Conservation (phyloP, 441 rosid species). For the Isatis lusitanica region DNA sequence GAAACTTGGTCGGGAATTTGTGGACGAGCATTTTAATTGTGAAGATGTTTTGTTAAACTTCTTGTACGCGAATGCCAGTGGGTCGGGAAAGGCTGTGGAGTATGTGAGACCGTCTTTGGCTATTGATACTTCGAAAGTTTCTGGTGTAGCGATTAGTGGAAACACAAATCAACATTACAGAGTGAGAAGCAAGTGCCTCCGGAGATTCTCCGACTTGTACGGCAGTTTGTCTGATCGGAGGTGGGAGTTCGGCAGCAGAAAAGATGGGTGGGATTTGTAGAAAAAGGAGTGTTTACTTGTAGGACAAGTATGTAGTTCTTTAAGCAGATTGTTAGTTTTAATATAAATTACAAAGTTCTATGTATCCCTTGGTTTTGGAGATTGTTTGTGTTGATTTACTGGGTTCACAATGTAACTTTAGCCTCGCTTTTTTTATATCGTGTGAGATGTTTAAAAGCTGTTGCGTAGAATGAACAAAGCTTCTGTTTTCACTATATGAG, state of each 20-base stretch:
- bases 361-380: neutral
- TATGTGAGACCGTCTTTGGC: constrained; percentile 87
- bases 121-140: constrained; percentile 81
- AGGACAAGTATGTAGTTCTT: constrained; percentile 21
- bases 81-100: constrained; percentile 53
- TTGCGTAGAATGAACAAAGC: neutral
- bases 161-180: constrained; percentile 80
- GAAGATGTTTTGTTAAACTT: constrained; percentile 86
- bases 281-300: constrained; percentile 25
- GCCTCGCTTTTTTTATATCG: neutral
- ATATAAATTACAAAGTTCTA: neutral
- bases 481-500: neutral
- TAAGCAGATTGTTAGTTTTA: neutral
- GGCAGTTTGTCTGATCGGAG: constrained; percentile 61
- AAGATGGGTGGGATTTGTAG: constrained; percentile 94
- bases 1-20: constrained; percentile 63
- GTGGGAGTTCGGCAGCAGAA: constrained; percentile 61
- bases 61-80: constrained; percentile 79
- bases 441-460: neutral
- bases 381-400: neutral
- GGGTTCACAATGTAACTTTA: neutral
- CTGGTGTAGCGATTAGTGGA: constrained; percentile 82
- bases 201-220: constrained; percentile 62
- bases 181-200: constrained; percentile 70
- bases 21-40: constrained; percentile 72